Evolutionary conservation across 2,329 filamentous ascomycete species (phyloP), one percentile per base, ranked within the genome.

Genomic region (Aspergillus flavus): DNA sequence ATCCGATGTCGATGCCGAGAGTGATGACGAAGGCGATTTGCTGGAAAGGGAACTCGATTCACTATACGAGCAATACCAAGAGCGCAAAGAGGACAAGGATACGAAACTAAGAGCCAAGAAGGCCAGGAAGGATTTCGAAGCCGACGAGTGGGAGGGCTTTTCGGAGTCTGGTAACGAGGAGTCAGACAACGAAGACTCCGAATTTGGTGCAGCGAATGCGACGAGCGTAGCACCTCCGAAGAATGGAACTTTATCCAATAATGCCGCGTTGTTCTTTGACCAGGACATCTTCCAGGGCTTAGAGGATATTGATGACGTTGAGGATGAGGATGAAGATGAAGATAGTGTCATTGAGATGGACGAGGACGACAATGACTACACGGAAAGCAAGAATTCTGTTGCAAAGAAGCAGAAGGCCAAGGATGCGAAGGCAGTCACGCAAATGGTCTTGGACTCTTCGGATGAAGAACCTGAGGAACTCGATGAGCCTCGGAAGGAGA

Each of bases 241-340:
- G 39, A 65, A 71, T 32, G 74, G 73, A 26, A 89, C 86, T 12
- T 83, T 98, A n/a, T 96, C 93, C 3, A 94, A 89, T 76, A 87
- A 93, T 66, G 95, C 95, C 10, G 87, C 90, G 11, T 86, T 90
- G 64, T 99, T 99, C 81, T 99, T 99, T 77, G 91, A 91, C 71
- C 94, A 97, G 75, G 94, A 97, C 69, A 90, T 99, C 46, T 99
- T 99, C 83, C 89, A 94, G 69, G 92, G 89, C 45, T 88, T 98
- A 59, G 87, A 88, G 26, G 91, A 87, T 0, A 77, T 90, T 23
- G 80, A 89, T 2, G 88, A 88, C 21, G 83, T 86, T 30, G 82
- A 85, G 7, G 79, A 80, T 11, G 80, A 82, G 11, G 77, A 79
- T 4, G 87, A 88, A n/a, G 91, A 87, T 0, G 78, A 87, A 9